These are phyloP conservation scores for Blastobotrys apis DNA, from an alignment of 1,139 yeast species.

Conservation along the genomic window DNA sequence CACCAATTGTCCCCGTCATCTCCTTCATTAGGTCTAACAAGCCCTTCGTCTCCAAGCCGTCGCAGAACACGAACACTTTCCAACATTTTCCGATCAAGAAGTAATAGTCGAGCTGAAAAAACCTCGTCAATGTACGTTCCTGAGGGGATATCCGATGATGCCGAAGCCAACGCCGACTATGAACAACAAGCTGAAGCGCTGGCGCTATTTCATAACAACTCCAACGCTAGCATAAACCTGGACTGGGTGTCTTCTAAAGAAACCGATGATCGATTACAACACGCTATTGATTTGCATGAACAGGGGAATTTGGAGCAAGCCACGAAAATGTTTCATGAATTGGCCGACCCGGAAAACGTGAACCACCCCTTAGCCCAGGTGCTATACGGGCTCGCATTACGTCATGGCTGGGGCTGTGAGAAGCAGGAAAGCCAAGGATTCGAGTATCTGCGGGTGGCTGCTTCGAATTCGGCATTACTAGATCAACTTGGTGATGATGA, in stretches of 20 bases:
- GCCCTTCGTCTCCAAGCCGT: neutral
- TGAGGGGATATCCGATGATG: slow-evolving; percentile 3
- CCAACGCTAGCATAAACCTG: neutral
- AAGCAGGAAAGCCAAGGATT: slow-evolving; percentile 28
- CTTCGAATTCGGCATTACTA: slow-evolving; percentile 27
- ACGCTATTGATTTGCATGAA: slow-evolving; percentile 33
- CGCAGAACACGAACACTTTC: neutral
- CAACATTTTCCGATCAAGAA: neutral
- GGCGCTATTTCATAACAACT: slow-evolving; percentile 1
- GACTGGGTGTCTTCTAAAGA: slow-evolving; percentile 14
- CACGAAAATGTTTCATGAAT: slow-evolving; percentile 21
- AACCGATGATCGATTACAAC: slow-evolving; percentile 26
- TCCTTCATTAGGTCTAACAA: neutral
- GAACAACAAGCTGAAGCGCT: slow-evolving; percentile 15
- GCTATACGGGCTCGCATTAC: slow-evolving; percentile 32
- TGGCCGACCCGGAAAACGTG: slow-evolving; percentile 27
- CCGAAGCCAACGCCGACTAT: slow-evolving; percentile 15
- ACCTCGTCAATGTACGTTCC: slow-evolving; percentile 10
- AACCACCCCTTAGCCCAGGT: slow-evolving; percentile 34
- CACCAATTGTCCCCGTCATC: neutral
- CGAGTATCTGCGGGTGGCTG: slow-evolving; percentile 29
- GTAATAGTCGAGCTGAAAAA: slow-evolving; percentile 3
- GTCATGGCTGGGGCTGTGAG: slow-evolving; percentile 37
- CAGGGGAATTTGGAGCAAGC: slow-evolving; percentile 27
- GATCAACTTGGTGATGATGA: slow-evolving; percentile 20